Base-by-base conservation (phyloP, 2,329 filamentous ascomycete species). In the Penicillium frequentans region DNA sequence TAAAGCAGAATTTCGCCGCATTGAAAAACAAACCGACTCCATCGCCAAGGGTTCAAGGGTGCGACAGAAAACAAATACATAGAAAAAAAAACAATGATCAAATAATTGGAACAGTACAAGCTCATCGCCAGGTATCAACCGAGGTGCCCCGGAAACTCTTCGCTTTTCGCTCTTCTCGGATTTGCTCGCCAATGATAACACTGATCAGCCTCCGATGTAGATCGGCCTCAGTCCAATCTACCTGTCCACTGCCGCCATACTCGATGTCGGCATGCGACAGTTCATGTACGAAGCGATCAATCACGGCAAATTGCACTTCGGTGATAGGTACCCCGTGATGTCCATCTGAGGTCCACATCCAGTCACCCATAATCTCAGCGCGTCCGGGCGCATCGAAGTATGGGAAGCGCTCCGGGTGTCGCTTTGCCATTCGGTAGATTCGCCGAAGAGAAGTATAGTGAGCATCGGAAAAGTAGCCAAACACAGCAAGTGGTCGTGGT, bases 101-200 rank as follows among this genome's bases (percentile, higher is more conserved):
- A 42, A 39, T 29, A 50, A 42, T 39, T 39, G 33, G 14, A 24
- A 37, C 16, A 35, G n/a, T 46, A 21, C 21, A 31, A 45, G 46
- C 11, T 69, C 61, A 66, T 61, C 65, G 64, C 68, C 68, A 69
- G 56, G 67, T 66, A 61, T 67, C 65, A 29, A 65, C 58, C 35
- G 66, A 68, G 31, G 61, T 56, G 43, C 61, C 60, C 47, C 66
- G 66, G 48, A 60, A 53, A 26, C 60, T 61, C 56, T 67, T 68
- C 54, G 64, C 65, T 58, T 73, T 76, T 55, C 65, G 64, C 57
- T 79, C 76, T 52, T 70, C 70, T 64, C 78, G 69, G 49, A 79
- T 73, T 56, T 77, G 74, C 61, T 79, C 77, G 33, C 78, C 78
- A 65, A 80, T 75, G 27, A 79, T 78, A 54, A 80, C 72, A 56